phyloP scores from a whole-genome alignment of 1,139 yeast species.

The Candida sanyaensis region DNA sequence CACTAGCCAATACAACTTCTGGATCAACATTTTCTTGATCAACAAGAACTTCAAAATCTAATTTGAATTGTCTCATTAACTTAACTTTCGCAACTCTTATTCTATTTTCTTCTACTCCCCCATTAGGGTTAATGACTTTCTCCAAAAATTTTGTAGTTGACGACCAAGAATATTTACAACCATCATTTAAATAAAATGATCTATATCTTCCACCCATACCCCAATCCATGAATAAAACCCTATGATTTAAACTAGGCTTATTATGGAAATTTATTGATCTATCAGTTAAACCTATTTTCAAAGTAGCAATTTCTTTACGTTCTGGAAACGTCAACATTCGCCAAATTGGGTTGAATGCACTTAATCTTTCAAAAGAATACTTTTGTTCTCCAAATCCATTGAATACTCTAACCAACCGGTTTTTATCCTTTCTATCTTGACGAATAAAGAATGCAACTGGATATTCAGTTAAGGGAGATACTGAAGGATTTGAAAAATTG shows the following conservation, averaged over 20 bases:
- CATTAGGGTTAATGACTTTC: slow-evolving; percentile 52
- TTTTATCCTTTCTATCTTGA: slow-evolving; percentile 48
- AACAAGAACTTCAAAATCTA: slow-evolving; percentile 58
- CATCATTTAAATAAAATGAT: slow-evolving; percentile 51
- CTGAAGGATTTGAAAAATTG: slow-evolving; percentile 36
- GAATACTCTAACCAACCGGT: slow-evolving; percentile 50
- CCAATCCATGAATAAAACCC: slow-evolving; percentile 36
- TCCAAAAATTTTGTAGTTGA: slow-evolving; percentile 53
- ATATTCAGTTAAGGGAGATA: slow-evolving; percentile 36
- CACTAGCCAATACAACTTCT: slow-evolving; percentile 57
- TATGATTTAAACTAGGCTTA: slow-evolving; percentile 46
- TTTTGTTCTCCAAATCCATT: slow-evolving; percentile 40
- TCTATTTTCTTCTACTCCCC: slow-evolving; percentile 55
- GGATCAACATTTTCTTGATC: slow-evolving; percentile 49
- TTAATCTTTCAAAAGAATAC: slow-evolving; percentile 53
- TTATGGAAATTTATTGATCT: slow-evolving; percentile 53
- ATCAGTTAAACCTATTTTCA: slow-evolving; percentile 48
- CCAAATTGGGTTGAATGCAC: slow-evolving; percentile 56
- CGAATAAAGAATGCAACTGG: slow-evolving; percentile 49
- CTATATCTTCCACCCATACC: slow-evolving; percentile 38
- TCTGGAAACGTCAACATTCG: slow-evolving; percentile 45
- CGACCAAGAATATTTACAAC: slow-evolving; percentile 57
- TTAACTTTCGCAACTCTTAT: slow-evolving; percentile 55
- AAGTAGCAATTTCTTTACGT: slow-evolving; percentile 51
- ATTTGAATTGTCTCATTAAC: slow-evolving; percentile 57